phyloP scores from a whole-genome alignment of 192 early-diverging fungal species.

The Podila verticillata region DNA sequence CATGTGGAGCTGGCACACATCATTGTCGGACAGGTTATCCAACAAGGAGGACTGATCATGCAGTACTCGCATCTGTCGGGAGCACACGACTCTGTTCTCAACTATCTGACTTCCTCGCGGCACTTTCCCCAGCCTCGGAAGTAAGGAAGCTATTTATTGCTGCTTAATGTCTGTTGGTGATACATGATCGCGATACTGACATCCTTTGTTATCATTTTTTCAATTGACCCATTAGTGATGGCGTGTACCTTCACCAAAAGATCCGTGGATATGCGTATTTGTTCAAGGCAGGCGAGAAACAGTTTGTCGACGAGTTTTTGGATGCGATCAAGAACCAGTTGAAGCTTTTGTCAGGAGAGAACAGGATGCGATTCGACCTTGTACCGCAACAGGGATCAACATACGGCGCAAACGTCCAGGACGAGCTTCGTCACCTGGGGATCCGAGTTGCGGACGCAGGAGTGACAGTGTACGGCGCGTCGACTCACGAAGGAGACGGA shows the following conservation, averaged over 20 bases:
- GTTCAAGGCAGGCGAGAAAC: constrained; percentile 30
- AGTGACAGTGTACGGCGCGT: too few relatives aligned
- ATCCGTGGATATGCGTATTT: constrained; percentile 34
- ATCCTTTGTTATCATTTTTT: not conserved
- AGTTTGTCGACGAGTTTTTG: constrained; percentile 23
- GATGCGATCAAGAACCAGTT: constrained; percentile 11
- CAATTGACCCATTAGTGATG: constrained; percentile 9
- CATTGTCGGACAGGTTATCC: constrained; percentile 27
- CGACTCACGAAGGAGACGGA: too few relatives aligned
- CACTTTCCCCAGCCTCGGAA: constrained; percentile 30
- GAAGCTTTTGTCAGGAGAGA: constrained; percentile 6
- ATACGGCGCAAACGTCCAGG: not conserved
- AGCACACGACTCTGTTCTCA: constrained; percentile 16
- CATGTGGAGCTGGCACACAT: constrained; percentile 25
- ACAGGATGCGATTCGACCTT: not conserved
- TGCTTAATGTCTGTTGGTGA: too few relatives aligned
- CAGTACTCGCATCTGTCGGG: constrained; percentile 15
- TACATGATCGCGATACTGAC: too few relatives aligned
- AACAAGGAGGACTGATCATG: constrained; percentile 30
- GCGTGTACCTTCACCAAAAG: constrained; percentile 22
- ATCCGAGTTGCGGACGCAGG: too few relatives aligned
- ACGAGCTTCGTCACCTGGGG: not conserved
- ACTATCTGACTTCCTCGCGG: constrained; percentile 26
- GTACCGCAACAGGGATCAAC: not conserved
- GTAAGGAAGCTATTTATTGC: not conserved